These are phyloP conservation scores for Actinomortierella ambigua DNA, from an alignment of 371 early-diverging fungal species.

Conservation along the genomic window DNA sequence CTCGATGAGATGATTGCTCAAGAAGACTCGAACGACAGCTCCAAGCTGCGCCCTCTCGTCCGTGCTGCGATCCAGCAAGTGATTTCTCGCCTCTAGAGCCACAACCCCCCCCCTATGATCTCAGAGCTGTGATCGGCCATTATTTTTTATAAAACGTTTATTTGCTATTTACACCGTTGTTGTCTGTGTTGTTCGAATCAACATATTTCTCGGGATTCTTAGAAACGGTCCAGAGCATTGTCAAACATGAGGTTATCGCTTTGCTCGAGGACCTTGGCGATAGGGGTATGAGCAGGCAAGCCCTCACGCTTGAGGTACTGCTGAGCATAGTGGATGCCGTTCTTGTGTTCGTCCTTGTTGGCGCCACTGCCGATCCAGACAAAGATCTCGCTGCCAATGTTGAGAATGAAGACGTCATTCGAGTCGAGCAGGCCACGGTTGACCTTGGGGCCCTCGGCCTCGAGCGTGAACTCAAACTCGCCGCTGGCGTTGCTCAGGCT, in stretches of 20 bases:
- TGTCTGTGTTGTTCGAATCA: neutral
- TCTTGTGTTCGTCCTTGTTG: slow-evolving; percentile 59
- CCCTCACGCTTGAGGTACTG: slow-evolving; percentile 57
- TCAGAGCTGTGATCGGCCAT: neutral
- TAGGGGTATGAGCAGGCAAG: slow-evolving; percentile 62
- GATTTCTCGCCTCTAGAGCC: slow-evolving; percentile 17
- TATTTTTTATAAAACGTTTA: neutral
- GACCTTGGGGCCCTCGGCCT: slow-evolving; percentile 69
- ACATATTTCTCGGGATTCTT: neutral
- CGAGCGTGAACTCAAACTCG: slow-evolving; percentile 42
- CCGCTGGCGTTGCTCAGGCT: slow-evolving; percentile 51
- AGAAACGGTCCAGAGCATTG: slow-evolving; percentile 43
- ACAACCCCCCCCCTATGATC: neutral
- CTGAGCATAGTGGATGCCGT: slow-evolving; percentile 67
- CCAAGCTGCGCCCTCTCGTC: slow-evolving; percentile 15
- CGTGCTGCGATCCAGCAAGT: slow-evolving; percentile 29
- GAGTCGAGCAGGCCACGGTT: slow-evolving; percentile 63
- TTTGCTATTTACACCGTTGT: no score
- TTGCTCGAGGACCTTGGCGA: slow-evolving; percentile 73
- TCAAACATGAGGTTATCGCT: slow-evolving; percentile 65
- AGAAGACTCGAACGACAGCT: neutral
- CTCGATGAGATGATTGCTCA: slow-evolving; percentile 12
- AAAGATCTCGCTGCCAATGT: slow-evolving; percentile 68
- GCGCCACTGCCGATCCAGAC: slow-evolving; percentile 79
- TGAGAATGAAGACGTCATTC: slow-evolving; percentile 80